A percentile compares a stretch with the other conserved stretches of the same genome.
Conservation (phyloP, 345 rosid species). For the Dimocarpus longan region DNA sequence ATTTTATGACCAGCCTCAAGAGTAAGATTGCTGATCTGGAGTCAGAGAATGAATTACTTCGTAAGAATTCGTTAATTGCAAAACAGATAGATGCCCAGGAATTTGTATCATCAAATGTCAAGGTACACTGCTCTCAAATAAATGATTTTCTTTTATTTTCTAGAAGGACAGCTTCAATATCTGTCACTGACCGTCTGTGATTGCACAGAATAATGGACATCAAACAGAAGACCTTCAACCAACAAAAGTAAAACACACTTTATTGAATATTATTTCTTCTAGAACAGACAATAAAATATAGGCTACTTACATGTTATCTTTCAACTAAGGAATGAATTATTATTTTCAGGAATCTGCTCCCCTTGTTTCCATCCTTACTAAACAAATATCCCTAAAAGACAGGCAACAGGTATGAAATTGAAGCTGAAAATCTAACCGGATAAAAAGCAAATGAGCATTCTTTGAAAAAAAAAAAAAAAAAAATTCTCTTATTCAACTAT, state of each 20-base stretch:
- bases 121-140: conserved; percentile 32
- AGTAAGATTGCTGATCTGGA: conserved; percentile 45
- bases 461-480: neutral
- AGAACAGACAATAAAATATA: neutral
- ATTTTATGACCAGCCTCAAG: conserved; percentile 40
- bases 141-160: neutral
- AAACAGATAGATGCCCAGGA: conserved; percentile 39
- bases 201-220: conserved; percentile 51
- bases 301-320: neutral
- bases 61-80: conserved; percentile 29
- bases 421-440: conserved; percentile 6
- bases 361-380: conserved; percentile 38
- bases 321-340: conserved; percentile 12
- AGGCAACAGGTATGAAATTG: conserved; percentile 49
- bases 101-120: conserved; percentile 26
- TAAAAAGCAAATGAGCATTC: neutral
- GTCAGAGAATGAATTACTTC: conserved; percentile 55
- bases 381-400: conserved; percentile 58
- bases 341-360: conserved; percentile 45
- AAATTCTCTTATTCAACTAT: conserved; percentile 5
- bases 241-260: conserved; percentile 38
- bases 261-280: neutral
- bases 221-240: conserved; percentile 37
- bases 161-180: neutral
- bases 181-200: conserved; percentile 20